These are phyloP conservation scores for Termitomyces sp. DNA, from an alignment of 768 basidiomycete species.

Conservation along the genomic window DNA sequence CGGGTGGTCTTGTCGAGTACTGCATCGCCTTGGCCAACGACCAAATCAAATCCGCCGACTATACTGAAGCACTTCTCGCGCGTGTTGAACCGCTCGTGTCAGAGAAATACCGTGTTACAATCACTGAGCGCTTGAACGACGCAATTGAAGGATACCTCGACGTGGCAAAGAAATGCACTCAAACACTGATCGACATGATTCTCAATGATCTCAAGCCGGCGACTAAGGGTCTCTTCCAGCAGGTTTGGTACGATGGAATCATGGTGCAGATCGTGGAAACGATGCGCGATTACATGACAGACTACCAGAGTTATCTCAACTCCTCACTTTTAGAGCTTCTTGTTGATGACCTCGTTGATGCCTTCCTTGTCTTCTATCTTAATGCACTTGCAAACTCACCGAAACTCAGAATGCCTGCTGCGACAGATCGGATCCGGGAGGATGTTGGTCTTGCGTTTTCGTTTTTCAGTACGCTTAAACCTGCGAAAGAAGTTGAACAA, in stretches of 20 bases:
- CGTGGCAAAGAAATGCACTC: slow-evolving; percentile 96
- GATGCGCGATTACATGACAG: slow-evolving; percentile 94
- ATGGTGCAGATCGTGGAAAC: slow-evolving; percentile 91
- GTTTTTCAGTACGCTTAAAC: slow-evolving; percentile 80
- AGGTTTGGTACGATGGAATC: slow-evolving; percentile 86
- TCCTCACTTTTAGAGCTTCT: slow-evolving; percentile 87
- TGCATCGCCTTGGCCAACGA: slow-evolving; percentile 96
- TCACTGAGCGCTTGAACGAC: slow-evolving; percentile 86
- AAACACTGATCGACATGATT: slow-evolving; percentile 89
- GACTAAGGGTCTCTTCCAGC: slow-evolving; percentile 79
- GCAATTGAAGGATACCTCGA: slow-evolving; percentile 98
- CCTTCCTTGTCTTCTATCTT: slow-evolving; percentile 88
- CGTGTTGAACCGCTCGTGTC: slow-evolving; percentile 91
- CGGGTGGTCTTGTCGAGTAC: slow-evolving; percentile 91
- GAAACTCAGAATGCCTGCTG: slow-evolving; percentile 84
- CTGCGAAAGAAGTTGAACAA: slow-evolving; percentile 72
- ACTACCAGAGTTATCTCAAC: slow-evolving; percentile 91
- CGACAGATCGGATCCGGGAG: slow-evolving; percentile 76
- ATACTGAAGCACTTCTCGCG: slow-evolving; percentile 78
- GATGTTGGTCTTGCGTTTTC: slow-evolving; percentile 77
- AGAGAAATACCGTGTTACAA: slow-evolving; percentile 81
- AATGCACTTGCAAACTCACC: slow-evolving; percentile 79
- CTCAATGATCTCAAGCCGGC: slow-evolving; percentile 93
- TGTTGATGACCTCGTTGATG: slow-evolving; percentile 87
- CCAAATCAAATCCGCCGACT: slow-evolving; percentile 95